Evolutionary conservation across 805 yeast species (phyloP).

Genomic region (Pichia cabralensis): DNA sequence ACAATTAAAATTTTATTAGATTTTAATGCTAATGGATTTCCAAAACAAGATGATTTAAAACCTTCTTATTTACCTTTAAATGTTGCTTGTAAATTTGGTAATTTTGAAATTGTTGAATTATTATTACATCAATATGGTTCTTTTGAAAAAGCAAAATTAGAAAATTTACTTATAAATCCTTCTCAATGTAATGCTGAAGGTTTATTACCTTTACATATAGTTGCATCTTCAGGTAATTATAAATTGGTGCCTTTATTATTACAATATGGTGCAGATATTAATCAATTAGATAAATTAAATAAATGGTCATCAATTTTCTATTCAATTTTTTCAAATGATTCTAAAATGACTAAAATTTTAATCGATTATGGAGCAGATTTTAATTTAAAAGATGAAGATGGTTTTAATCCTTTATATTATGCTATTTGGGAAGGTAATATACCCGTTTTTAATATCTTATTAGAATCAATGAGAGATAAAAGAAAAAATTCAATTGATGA

Average conservation of each 20-base stretch:
- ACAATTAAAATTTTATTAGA: slow-evolving; percentile 41
- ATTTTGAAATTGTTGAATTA: slow-evolving; percentile 56
- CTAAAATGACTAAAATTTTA: slow-evolving; percentile 56
- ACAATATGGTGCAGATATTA: slow-evolving; percentile 65
- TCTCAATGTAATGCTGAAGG: slow-evolving; percentile 80
- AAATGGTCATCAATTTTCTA: slow-evolving; percentile 93
- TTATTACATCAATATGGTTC: slow-evolving; percentile 33
- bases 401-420: slow-evolving; percentile 71
- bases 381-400: slow-evolving; percentile 64
- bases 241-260: slow-evolving; percentile 59
- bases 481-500: neutral
- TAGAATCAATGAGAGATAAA: slow-evolving; percentile 22
- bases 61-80: slow-evolving; percentile 70
- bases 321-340: slow-evolving; percentile 79
- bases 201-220: slow-evolving; percentile 76
- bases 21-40: slow-evolving; percentile 40
- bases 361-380: slow-evolving; percentile 67
- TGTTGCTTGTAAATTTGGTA: slow-evolving; percentile 82
- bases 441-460: slow-evolving; percentile 61
- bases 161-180: slow-evolving; percentile 25
- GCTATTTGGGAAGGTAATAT: slow-evolving; percentile 94
- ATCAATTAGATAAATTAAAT: slow-evolving; percentile 73
- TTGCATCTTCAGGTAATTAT: slow-evolving; percentile 73
- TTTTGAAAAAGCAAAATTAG: slow-evolving; percentile 21
- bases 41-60: slow-evolving; percentile 36